Evolutionary conservation across 2,329 filamentous ascomycete species (phyloP), one percentile per base, ranked within the genome.

Genomic region (Epichloe elymi): DNA sequence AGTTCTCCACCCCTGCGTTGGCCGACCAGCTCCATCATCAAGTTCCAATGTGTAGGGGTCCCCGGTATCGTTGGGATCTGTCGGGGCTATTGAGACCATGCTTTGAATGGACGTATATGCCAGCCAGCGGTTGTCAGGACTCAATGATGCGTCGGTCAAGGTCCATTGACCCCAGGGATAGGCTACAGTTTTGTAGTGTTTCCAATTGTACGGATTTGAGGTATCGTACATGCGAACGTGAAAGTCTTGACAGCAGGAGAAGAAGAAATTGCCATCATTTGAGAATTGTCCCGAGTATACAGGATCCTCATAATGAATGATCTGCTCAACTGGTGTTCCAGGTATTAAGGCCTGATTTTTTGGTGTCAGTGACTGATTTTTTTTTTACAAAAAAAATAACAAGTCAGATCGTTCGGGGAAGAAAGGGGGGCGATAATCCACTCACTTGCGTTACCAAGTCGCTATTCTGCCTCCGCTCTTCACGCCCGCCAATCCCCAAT

Each of bases 271-370:
- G 26, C 93, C 93, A 60, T 98, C 93, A 57, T 94, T 87, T 0
- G 88, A 95, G 65, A 97, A 98, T 63, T 97, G 91, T 1, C 93
- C 93, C 3, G 88, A 95, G 63, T 97, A 97, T 49, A 93, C 90
- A 40, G 88, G 82, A 5, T 84, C 78, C 51, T 90, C 80, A 63
- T 90, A 94, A 60, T 95, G 86, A 55, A 97, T 84, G 54, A 95
- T 86, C 61, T 86, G 86, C 62, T 97, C 91, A 0, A 88, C 84
- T 23, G 78, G 78, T 0, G 82, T 85, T 3, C 78, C 77, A 0
- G 93, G 91, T 53, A 96, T 82, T 71, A 95, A 76, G 33, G 77
- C 77, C 78, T 93, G 61, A 6, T 4, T 6, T 8, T 23, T 35
- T 23, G 33, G 17, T 23, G n/a, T 43, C 10, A 45, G 30, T 36